Percentiles rank a stretch among this genome's conserved stretches.
Evolutionary conservation across 768 basidiomycete genomes (phyloP).

Genomic region (Artomyces pyxidatus): DNA sequence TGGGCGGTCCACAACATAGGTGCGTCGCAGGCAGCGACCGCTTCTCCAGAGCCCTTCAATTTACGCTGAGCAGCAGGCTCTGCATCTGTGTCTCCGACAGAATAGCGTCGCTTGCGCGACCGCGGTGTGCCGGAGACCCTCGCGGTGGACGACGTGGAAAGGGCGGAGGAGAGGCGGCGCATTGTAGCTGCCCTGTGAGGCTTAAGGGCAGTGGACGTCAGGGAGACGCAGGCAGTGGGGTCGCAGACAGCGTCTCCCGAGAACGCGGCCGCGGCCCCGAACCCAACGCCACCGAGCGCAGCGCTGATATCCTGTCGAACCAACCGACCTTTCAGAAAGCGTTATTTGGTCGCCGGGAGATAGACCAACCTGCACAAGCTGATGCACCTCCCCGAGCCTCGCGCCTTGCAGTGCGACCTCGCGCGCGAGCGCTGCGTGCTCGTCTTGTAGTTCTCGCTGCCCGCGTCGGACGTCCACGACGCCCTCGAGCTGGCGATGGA

Average conservation of each 20-base stretch:
- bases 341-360: neutral
- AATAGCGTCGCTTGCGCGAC: no score
- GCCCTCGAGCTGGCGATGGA: conserved; percentile 8
- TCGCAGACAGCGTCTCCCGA: neutral
- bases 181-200: no score
- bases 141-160: no score
- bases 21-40: no score
- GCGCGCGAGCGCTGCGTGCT: conserved; percentile 7
- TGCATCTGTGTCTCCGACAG: no score
- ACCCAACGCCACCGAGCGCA: neutral
- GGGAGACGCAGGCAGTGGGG: no score
- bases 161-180: neutral
- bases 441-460: conserved; percentile 11
- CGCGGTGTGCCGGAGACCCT: no score
- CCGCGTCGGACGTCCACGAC: conserved; percentile 8
- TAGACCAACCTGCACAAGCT: conserved; percentile 7
- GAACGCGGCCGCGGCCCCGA: neutral
- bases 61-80: no score
- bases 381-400: conserved; percentile 10
- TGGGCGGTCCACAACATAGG: no score
- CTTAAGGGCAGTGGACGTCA: no score
- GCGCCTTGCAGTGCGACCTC: conserved; percentile 14
- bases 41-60: no score
- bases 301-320: neutral
- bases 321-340: neutral